Conservation (phyloP, 306 rosid species). For the Fragaria iinumae region DNA sequence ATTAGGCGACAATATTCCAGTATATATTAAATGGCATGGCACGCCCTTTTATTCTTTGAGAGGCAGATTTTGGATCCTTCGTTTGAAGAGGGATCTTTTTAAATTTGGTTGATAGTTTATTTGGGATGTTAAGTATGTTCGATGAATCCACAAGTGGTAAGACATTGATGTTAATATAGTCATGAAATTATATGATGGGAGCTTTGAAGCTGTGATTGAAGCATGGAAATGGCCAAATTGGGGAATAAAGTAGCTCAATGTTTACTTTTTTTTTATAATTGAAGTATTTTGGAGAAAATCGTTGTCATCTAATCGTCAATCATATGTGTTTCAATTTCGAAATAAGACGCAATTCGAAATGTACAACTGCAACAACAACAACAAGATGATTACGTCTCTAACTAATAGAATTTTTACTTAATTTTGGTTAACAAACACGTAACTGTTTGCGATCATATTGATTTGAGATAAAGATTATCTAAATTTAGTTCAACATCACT, state of each 20-base stretch:
- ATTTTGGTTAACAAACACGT: background rate
- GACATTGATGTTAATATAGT: background rate
- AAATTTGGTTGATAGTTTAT: background rate
- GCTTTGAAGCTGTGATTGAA: background rate
- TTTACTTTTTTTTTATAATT: background rate
- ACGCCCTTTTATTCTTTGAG: background rate
- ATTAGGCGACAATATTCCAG: background rate
- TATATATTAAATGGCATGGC: background rate
- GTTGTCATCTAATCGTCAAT: background rate
- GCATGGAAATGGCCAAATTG: constrained; percentile 4
- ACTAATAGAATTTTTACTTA: too few relatives aligned
- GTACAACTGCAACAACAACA: background rate
- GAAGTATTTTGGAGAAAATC: background rate
- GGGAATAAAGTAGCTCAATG: background rate
- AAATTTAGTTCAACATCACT: too few relatives aligned
- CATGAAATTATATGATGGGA: background rate
- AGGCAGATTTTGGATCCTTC: background rate
- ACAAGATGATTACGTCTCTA: background rate
- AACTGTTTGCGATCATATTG: background rate
- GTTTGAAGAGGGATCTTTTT: background rate
- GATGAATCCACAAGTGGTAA: background rate
- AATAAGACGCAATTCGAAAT: background rate
- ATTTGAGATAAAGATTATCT: too few relatives aligned
- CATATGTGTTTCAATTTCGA: accelerated
- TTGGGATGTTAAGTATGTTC: background rate